These are phyloP conservation scores for Excoecaria cochinchinensis DNA, from an alignment of 345 rosid genomes.

Conservation along the genomic window DNA sequence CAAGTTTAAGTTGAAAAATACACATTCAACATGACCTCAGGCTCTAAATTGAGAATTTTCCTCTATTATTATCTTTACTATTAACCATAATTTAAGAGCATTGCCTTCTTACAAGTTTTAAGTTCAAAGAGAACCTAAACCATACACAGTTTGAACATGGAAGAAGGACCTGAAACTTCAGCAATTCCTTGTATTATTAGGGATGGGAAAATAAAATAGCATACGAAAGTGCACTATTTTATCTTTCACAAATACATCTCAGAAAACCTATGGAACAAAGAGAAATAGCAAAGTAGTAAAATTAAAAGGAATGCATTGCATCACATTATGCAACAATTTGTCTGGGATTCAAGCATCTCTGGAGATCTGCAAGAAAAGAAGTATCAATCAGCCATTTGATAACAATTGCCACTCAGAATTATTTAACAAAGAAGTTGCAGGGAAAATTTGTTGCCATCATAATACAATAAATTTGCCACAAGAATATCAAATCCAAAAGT, in stretches of 20 bases:
- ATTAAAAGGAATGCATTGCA: not conserved
- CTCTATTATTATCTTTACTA: too few relatives aligned
- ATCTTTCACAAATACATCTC: conserved; percentile 6
- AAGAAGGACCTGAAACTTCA: conserved; percentile 4
- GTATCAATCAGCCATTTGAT: not conserved
- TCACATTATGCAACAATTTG: conserved; percentile 83
- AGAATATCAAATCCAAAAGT: not conserved
- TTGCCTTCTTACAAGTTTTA: not conserved
- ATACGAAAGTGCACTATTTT: conserved; percentile 2
- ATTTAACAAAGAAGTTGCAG: not conserved
- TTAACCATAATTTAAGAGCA: not conserved
- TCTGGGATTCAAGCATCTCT: conserved; percentile 73
- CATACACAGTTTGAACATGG: conserved; percentile 8
- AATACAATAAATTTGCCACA: not conserved
- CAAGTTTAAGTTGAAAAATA: too few relatives aligned
- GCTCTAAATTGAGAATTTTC: too few relatives aligned
- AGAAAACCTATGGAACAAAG: conserved; percentile 19
- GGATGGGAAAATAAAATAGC: not conserved
- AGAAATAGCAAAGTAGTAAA: conserved; percentile 7
- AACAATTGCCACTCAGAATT: not conserved
- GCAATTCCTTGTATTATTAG: conserved; percentile 11
- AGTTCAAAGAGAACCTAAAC: not conserved
- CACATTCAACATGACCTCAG: too few relatives aligned
- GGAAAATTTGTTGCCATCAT: not conserved
- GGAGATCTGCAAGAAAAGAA: conserved; percentile 22